Conservation (phyloP, 768 basidiomycete genomes). For the Suillus fuscotomentosus region DNA sequence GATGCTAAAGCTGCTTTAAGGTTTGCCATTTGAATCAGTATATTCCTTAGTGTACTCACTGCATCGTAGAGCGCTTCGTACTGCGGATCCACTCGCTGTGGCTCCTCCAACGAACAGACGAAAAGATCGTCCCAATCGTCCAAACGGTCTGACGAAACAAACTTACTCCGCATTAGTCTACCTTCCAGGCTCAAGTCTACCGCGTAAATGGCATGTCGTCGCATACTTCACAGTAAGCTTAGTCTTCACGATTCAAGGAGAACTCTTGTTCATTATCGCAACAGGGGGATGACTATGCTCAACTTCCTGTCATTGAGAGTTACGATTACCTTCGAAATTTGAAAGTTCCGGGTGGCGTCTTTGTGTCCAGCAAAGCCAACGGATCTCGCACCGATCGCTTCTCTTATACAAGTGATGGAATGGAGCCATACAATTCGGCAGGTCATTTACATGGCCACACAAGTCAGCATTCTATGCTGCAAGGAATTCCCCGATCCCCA, state of each 20-base stretch:
- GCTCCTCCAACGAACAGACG: slow-evolving; percentile 62
- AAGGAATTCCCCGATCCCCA: slow-evolving; percentile 13
- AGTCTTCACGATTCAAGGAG: slow-evolving; percentile 3
- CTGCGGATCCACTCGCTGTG: slow-evolving; percentile 58
- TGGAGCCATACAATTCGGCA: slow-evolving; percentile 14
- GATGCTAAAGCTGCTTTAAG: slow-evolving; percentile 78
- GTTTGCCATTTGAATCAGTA: slow-evolving; percentile 28
- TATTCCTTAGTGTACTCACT: slow-evolving; percentile 13
- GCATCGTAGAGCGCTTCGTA: slow-evolving; percentile 48
- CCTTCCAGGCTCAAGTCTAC: slow-evolving; percentile 53
- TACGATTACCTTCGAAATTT: slow-evolving; percentile 72
- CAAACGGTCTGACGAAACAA: slow-evolving; percentile 82
- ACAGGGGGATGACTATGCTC: slow-evolving; percentile 67
- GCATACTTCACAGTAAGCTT: slow-evolving; percentile 73
- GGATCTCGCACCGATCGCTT: slow-evolving; percentile 29
- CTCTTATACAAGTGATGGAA: slow-evolving; percentile 14
- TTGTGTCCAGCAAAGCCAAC: slow-evolving; percentile 62
- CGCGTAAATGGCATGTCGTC: slow-evolving; percentile 81
- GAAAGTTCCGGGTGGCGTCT: slow-evolving; percentile 68
- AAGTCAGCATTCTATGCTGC: slow-evolving; percentile 12
- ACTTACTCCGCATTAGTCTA: slow-evolving; percentile 79
- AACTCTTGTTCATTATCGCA: slow-evolving; percentile 5
- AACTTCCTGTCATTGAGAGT: slow-evolving; percentile 69
- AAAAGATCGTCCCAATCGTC: slow-evolving; percentile 76
- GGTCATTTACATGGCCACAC: slow-evolving; percentile 2